Evolutionary conservation across 2,329 filamentous ascomycete species (phyloP), one percentile per base, ranked within the genome.

Genomic region (Colletotrichum filicis): DNA sequence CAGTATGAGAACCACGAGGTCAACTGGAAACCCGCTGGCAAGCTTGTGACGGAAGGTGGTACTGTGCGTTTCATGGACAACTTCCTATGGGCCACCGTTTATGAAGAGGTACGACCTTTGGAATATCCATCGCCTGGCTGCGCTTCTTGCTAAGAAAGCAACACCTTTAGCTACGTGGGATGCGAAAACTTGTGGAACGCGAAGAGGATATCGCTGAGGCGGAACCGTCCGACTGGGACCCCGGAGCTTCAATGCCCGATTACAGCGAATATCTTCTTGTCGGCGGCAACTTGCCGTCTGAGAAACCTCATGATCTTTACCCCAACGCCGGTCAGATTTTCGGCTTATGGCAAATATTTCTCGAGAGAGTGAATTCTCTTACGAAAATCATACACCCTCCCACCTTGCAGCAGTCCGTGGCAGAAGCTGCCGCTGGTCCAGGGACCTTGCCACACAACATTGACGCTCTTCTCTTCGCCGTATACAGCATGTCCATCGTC

Each of bases 301-400:
- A 60, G 19, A 37, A 66, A 16, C 37, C 68, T n/a, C 62, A 61
- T 8, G 42, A 66, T 14, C 28, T 71, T 16, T 71, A 71, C 28
- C 68, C 68, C 11, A 60, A 28, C 46, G 55, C 68, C 1, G 37
- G 62, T 35, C 68, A 71, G 37, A 61, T 61, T 2, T 71, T 94
- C 76, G 87, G 88, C 61, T 85, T 95, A 5, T 95, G 93, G 93
- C 92, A 94, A 79, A 85, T 90, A 8, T 95, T 92, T 75, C 83
- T 95, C 5, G 91, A 94, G 59, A 91, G 93, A 74, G 91, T 95
- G 65, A 93, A 95, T 76, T 93, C 93, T 0, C 80, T 94, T 53
- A 89, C 91, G 75, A 95, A 95, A 79, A 83, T 90, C 59, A 90
- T 94, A 49, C 93, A 95, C 78, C 88, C 92, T 1, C 93, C 93